Conservation (phyloP, 805 yeast species). For the Candida berthetii region DNA sequence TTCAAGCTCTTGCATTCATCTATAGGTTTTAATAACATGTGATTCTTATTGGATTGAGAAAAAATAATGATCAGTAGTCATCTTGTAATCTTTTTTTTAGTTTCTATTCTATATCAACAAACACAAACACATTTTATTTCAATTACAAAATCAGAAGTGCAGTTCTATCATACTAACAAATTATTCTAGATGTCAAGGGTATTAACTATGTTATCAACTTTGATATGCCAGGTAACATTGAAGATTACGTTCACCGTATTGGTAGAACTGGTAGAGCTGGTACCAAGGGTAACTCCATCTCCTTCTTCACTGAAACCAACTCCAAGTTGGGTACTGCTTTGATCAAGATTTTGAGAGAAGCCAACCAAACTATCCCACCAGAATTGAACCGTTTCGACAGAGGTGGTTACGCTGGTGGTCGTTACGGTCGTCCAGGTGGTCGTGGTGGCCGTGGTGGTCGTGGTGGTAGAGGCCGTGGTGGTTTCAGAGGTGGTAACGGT, state of each 20-base stretch:
- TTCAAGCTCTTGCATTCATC: conserved; percentile 1
- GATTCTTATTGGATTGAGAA: not conserved
- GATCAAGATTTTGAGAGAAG: conserved; percentile 88
- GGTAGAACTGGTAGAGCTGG: conserved; percentile 99
- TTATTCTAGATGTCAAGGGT: conserved; percentile 85
- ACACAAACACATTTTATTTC: no score
- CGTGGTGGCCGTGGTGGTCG: conserved; percentile 48
- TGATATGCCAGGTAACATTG: conserved; percentile 97
- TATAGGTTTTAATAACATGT: conserved; percentile 3
- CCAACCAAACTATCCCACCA: conserved; percentile 84
- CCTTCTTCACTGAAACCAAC: conserved; percentile 87
- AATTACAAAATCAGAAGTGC: not conserved
- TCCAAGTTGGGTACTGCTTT: conserved; percentile 86
- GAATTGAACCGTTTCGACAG: conserved; percentile 72
- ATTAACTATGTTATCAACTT: conserved; percentile 88
- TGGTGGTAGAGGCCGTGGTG: conserved; percentile 25
- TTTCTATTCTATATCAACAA: not conserved
- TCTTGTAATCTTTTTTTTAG: not conserved
- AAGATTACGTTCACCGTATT: conserved; percentile 97
- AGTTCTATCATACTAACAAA: conserved; percentile 6
- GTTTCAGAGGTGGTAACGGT: conserved; percentile 12
- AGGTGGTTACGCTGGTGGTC: conserved; percentile 63
- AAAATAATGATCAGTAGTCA: not conserved
- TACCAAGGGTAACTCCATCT: conserved; percentile 89
- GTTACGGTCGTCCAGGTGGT: conserved; percentile 51